Base-by-base conservation (phyloP, 371 early-diverging fungal genomes). In the Mortierella sp. region DNA sequence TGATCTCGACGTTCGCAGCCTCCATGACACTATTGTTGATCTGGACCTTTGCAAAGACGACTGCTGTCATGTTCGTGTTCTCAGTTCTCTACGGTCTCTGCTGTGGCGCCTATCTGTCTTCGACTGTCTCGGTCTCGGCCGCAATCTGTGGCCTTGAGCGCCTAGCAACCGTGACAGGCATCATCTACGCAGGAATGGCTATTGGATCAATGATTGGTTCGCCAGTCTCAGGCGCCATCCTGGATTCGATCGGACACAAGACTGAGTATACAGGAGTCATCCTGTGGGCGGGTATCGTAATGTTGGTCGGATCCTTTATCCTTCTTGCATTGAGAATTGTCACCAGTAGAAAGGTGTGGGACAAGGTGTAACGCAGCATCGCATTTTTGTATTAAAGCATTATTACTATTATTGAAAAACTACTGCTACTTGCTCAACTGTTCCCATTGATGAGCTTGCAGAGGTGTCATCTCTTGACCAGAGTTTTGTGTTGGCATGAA, bases 201-300 rank as follows among this genome's bases (percentile, higher is more conserved):
- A 57, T 82, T 56, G 85, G 84, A 17, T 74, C 79, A 13, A 39
- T 78, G 1, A 59, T 83, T 27, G 86, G 86, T 12, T 65, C 80
- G 0, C 89, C 90, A 22, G 83, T 86, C 56, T 85, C 86, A 43
- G 84, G 88, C n/a, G 82, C 81, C n/a, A 81, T 88, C 49, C 63
- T 83, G 14, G 83, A 77, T 28, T 77, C 68, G 1, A 53, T 74
- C 28, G 68, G 68, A 1, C 53, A 64, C 19, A 51, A 48, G 17
- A 73, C 74, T 17, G 34, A 74, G 51, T 74, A 74, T 31, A 54
- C 31, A 3, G 68, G 68, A 0, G 64, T 74, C 21, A 74, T 74
- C 40, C n/a, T 74, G 24, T 74, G 63, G 60, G 17, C 68, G 5
- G 76, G 76, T 17, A 21, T 41, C 0, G 60, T 74, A 13, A 63